phyloP scores from a whole-genome alignment of 371 early-diverging fungal species.

The Mortierella sp. region DNA sequence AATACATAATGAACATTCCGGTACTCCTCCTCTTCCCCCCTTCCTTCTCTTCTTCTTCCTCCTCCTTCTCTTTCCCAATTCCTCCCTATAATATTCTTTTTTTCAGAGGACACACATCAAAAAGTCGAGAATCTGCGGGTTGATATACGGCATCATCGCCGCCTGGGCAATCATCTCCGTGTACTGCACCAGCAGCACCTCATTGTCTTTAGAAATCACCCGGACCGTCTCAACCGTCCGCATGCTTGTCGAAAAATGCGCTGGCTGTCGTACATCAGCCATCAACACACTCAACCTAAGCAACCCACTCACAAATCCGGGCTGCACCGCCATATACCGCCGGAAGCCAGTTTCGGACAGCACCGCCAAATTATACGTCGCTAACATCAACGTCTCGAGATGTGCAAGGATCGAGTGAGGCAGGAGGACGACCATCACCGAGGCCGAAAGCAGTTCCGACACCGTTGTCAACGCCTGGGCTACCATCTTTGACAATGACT shows the following conservation, averaged over 20 bases:
- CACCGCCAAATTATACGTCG: conserved; percentile 62
- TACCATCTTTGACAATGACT: conserved; percentile 59
- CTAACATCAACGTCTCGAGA: conserved; percentile 64
- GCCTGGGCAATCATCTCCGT: conserved; percentile 51
- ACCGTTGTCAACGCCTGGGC: conserved; percentile 53
- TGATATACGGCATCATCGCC: conserved; percentile 46
- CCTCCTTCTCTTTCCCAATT: too few relatives aligned
- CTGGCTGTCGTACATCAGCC: conserved; percentile 60
- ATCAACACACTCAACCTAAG: conserved; percentile 61
- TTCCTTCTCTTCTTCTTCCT: too few relatives aligned
- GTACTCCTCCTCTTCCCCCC: too few relatives aligned
- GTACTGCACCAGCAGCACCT: conserved; percentile 47
- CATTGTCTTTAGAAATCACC: conserved; percentile 48
- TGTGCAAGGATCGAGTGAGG: conserved; percentile 57
- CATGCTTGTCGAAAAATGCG: conserved; percentile 39
- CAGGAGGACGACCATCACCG: conserved; percentile 9
- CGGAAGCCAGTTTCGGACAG: conserved; percentile 53
- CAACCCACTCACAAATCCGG: conserved; percentile 57
- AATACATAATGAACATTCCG: too few relatives aligned
- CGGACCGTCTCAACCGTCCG: conserved; percentile 49
- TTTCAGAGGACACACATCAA: conserved; percentile 48
- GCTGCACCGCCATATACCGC: conserved; percentile 54
- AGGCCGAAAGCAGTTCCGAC: conserved; percentile 20
- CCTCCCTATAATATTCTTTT: too few relatives aligned
- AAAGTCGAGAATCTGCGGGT: conserved; percentile 42